Base-by-base conservation (phyloP, 768 basidiomycete genomes). In the Tulasnella calospora region DNA sequence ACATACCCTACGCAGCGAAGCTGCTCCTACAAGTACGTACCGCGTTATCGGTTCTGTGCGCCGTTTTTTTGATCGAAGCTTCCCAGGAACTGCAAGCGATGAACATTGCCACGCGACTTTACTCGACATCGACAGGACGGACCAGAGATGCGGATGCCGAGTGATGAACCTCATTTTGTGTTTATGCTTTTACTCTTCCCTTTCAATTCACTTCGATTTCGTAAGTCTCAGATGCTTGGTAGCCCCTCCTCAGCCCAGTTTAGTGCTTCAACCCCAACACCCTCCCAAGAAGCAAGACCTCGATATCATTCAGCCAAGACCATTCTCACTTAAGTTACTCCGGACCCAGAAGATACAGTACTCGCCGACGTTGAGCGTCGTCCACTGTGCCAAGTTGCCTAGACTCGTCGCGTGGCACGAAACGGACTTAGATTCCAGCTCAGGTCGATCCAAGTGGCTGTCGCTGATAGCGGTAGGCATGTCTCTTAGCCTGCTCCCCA, bases 1-100 rank as follows among this genome's bases (percentile, higher is more conserved):
- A 94, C 82, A 94, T 97, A 84, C 96, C 98, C 36, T 99, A 99
- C 83, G 97, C 98, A 15, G 97, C 97, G 27, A 98, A 99, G 84
- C 85, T 98, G 77, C 88, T 98, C 69, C 96, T 98, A 92, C 96
- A 98, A 90, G 95, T 91, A 82, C 61, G 87, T 84, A 33, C 72
- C 61, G 61, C 33, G 61, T 67, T 67, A 67, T 67, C 61, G 61
- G 61, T 6, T 67, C 61, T 33, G 61, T 67, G 61, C 61, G 27
- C 61, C 13, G 61, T 67, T 67, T 67, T 67, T 67, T 67, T 67
- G 61, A 67, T 67, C 61, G 36, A 36, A 1, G n/a, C 30, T 44
- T 80, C 75, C 40, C 82, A 94, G 92, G 95, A 98, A 88, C 85
- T 97, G 83, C 94, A 96, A 88, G 94, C 94, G 80, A 96, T 96